Percentiles rank a stretch among this genome's conserved stretches.
Conservation (phyloP, 2,329 filamentous ascomycete genomes). For the Alternaria sp. region DNA sequence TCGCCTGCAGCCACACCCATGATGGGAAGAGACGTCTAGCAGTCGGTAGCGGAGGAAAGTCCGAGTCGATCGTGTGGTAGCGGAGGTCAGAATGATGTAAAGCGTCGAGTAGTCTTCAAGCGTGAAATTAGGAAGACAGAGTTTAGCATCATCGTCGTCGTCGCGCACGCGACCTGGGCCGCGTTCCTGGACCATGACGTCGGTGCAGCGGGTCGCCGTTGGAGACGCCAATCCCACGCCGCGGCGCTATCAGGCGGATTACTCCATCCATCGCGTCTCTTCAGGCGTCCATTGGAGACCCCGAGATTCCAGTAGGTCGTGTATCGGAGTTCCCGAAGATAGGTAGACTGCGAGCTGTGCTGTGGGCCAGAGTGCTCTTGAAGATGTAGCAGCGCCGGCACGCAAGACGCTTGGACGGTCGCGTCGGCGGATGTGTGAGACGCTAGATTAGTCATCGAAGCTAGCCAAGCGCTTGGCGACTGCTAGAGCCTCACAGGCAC, state of each 20-base stretch:
- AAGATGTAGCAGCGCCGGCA: background rate
- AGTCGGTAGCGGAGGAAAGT: background rate
- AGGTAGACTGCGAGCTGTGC: background rate
- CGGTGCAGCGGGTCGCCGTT: background rate
- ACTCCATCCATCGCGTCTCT: background rate
- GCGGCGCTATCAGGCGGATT: constrained; percentile 2
- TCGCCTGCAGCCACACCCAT: constrained; percentile 36
- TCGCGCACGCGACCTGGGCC: constrained; percentile 11
- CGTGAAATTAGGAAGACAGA: background rate
- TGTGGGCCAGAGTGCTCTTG: background rate
- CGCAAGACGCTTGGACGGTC: background rate
- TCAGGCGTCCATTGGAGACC: background rate
- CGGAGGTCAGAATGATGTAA: background rate
- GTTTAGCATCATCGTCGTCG: constrained; percentile 2
- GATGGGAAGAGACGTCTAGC: background rate
- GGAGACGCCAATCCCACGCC: constrained; percentile 13
- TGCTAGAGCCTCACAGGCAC: background rate
- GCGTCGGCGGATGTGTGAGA: background rate
- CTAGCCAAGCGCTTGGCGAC: background rate
- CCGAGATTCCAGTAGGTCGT: background rate
- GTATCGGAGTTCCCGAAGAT: background rate
- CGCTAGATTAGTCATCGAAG: background rate
- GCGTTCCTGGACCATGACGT: constrained; percentile 19
- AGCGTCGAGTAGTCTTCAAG: background rate
- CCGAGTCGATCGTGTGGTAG: background rate